phyloP scores from a whole-genome alignment of 2,329 filamentous ascomycete genomes.

The Coniochaeta prunicola region DNA sequence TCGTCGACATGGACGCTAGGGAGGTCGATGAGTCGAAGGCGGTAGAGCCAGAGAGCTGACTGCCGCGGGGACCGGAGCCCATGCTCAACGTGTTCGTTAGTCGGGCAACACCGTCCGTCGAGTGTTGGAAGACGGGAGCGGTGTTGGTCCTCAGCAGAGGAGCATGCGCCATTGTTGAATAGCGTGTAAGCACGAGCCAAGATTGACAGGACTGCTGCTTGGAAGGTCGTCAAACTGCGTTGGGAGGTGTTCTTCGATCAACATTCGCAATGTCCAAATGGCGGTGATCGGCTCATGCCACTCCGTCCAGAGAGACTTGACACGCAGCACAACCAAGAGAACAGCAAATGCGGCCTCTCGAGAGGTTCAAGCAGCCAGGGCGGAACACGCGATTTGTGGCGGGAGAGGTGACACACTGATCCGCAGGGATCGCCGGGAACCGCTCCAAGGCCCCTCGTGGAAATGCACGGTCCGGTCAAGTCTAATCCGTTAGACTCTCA shows the following conservation, averaged over 20 bases:
- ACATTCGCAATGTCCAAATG: not conserved
- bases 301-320: not conserved
- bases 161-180: conserved; percentile 50
- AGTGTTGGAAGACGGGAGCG: conserved; percentile 44
- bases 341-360: not conserved
- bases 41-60: conserved; percentile 57
- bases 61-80: conserved; percentile 45
- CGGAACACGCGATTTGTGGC: not conserved
- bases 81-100: conserved; percentile 43
- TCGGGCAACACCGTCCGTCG: conserved; percentile 37
- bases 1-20: conserved; percentile 38
- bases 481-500: not conserved
- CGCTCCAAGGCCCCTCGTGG: conserved; percentile 1
- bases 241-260: not conserved
- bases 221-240: not conserved
- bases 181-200: conserved; percentile 30
- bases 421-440: not conserved
- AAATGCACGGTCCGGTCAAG: not conserved
- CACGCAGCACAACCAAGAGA: not conserved
- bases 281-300: not conserved
- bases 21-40: conserved; percentile 47
- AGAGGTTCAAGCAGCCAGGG: not conserved
- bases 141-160: conserved; percentile 53
- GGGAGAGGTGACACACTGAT: conserved; percentile 2
- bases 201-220: not conserved